Evolutionary conservation across 78 protist species (phyloP).

Genomic region (Chrysochromulina tobinii): DNA sequence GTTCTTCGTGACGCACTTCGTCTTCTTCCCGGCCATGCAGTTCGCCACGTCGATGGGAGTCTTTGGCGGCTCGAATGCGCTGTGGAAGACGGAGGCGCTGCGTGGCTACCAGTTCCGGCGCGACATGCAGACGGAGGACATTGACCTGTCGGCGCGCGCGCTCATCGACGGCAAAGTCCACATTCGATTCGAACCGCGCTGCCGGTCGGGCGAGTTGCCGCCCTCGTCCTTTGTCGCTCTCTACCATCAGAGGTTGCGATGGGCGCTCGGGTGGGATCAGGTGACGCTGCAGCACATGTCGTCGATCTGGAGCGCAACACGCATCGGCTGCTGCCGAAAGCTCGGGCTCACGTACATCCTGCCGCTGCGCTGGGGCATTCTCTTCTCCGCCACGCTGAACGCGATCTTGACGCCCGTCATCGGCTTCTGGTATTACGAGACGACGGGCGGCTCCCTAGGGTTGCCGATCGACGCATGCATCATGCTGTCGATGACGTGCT

Average conservation of each 20-base stretch:
- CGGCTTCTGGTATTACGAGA: too few species aligned
- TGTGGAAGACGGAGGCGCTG: not conserved
- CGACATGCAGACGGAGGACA: slow-evolving; percentile 36
- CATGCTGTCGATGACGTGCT: too few species aligned
- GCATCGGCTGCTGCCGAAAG: not conserved
- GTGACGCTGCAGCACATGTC: not conserved
- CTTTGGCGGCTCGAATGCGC: slow-evolving; percentile 24
- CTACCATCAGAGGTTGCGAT: slow-evolving; percentile 4
- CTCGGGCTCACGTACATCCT: not conserved
- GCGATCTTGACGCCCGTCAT: not conserved
- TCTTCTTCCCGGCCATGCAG: not conserved
- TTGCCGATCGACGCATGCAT: too few species aligned
- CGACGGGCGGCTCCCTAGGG: too few species aligned
- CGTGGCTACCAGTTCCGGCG: not conserved
- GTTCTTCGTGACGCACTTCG: slow-evolving; percentile 20
- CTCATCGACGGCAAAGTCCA: not conserved
- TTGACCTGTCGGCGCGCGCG: not conserved
- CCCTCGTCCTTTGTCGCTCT: not conserved
- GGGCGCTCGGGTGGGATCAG: slow-evolving; percentile 34
- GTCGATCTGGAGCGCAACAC: not conserved
- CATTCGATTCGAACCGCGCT: not conserved
- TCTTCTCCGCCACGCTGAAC: not conserved
- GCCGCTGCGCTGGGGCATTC: slow-evolving; percentile 11
- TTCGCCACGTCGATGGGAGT: not conserved
- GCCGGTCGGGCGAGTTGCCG: slow-evolving; percentile 35